Evolutionary conservation across 176 grass and related monocot species (phyloP).

Genomic region (Neostapfia colusana): DNA sequence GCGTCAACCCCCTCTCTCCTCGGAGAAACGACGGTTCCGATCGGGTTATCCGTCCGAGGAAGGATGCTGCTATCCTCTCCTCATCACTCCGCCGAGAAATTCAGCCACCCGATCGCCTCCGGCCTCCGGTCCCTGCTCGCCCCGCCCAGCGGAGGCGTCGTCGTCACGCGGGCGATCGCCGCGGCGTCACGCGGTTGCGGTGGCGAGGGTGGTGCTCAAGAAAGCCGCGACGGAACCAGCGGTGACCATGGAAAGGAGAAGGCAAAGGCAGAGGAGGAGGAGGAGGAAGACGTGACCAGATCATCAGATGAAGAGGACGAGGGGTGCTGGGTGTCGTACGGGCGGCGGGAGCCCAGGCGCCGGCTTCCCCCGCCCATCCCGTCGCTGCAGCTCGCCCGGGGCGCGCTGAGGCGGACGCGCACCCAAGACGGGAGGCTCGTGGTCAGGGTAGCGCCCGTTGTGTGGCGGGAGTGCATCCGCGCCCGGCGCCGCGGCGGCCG

Average conservation of each 20-base stretch:
- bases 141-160: not conserved
- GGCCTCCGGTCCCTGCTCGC: slow-evolving; percentile 38
- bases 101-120: not conserved
- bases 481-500: slow-evolving; percentile 9
- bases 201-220: no score
- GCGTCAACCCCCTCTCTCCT: not conserved
- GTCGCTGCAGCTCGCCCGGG: slow-evolving; percentile 33
- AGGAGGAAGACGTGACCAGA: not conserved
- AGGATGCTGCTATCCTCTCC: slow-evolving; percentile 27
- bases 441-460: slow-evolving; percentile 29
- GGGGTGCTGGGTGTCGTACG: slow-evolving; percentile 39
- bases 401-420: slow-evolving; percentile 41
- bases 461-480: slow-evolving; percentile 37
- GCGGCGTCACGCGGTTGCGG: not conserved
- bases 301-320: slow-evolving; percentile 9
- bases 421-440: slow-evolving; percentile 49
- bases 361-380: slow-evolving; percentile 62
- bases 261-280: not conserved
- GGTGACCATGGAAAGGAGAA: not conserved
- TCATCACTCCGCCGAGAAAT: slow-evolving; percentile 19
- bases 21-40: not conserved
- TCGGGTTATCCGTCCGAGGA: not conserved
- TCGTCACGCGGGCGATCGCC: slow-evolving; percentile 1
- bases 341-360: not conserved
- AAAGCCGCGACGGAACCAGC: not conserved